A percentile compares a stretch with the other conserved stretches of the same genome.
Conservation (phyloP, 495 filamentous ascomycete species). For the Thozetella sp. region DNA sequence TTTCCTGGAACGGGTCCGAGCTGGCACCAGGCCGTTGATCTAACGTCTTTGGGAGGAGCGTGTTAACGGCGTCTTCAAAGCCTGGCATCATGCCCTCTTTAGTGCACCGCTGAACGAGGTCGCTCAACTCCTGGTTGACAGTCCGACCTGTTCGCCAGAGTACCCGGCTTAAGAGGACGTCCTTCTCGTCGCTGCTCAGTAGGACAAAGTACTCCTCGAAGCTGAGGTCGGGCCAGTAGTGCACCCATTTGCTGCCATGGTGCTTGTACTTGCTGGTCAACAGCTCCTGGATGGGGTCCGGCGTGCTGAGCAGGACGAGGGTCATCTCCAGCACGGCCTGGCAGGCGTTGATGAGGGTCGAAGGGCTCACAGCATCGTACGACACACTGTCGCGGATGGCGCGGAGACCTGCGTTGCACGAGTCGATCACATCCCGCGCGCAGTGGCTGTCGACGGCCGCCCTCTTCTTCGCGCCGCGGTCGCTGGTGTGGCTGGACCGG, state of each 20-base stretch:
- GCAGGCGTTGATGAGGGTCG: neutral
- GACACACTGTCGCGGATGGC: neutral
- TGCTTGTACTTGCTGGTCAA: neutral
- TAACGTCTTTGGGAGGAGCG: neutral
- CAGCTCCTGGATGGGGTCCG: neutral
- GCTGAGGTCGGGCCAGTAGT: slow-evolving; percentile 2
- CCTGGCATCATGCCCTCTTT: neutral
- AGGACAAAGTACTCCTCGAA: slow-evolving; percentile 1
- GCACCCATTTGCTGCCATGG: neutral
- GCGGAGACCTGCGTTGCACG: neutral
- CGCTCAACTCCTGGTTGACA: neutral
- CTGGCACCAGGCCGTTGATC: neutral
- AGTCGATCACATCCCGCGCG: neutral
- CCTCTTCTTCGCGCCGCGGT: neutral
- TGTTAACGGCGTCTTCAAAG: neutral
- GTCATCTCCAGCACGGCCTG: slow-evolving; percentile 1
- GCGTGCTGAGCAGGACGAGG: neutral
- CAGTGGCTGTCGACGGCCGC: slow-evolving; percentile 1
- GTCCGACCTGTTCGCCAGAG: neutral
- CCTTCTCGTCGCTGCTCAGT: slow-evolving; percentile 1
- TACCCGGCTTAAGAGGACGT: neutral
- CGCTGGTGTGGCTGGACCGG: neutral
- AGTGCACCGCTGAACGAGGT: neutral
- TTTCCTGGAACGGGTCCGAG: neutral
- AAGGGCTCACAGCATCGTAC: neutral